Conservation (phyloP, 352 stramenopile species). For the Phytopythium litorale region DNA sequence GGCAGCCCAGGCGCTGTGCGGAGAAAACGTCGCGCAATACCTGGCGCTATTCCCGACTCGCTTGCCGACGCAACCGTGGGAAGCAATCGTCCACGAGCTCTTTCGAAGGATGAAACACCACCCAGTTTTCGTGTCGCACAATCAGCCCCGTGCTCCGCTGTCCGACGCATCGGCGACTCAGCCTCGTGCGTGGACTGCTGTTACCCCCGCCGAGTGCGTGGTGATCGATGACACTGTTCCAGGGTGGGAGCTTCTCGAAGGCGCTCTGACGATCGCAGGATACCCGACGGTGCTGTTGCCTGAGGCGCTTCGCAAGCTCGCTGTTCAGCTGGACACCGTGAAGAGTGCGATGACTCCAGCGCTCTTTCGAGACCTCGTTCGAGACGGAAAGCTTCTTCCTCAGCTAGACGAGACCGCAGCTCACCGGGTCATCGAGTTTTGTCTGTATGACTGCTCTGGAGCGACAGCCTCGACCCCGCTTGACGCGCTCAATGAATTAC, state of each 20-base stretch:
- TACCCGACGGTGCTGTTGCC: slow-evolving; percentile 35
- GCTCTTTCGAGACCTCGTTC: slow-evolving; percentile 47
- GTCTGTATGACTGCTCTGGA: slow-evolving; percentile 27
- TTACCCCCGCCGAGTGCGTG: slow-evolving; percentile 32
- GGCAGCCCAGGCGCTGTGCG: slow-evolving; percentile 38
- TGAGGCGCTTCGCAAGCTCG: slow-evolving; percentile 25
- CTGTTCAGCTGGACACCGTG: slow-evolving; percentile 47
- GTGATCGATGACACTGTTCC: slow-evolving; percentile 43
- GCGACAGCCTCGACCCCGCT: slow-evolving; percentile 1
- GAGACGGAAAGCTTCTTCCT: slow-evolving; percentile 31
- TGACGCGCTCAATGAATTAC: slow-evolving; percentile 31
- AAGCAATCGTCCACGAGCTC: slow-evolving; percentile 41
- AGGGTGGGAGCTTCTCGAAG: slow-evolving; percentile 40
- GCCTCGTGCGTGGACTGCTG: slow-evolving; percentile 8
- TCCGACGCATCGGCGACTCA: neutral
- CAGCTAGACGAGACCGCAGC: slow-evolving; percentile 20
- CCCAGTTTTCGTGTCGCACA: slow-evolving; percentile 41
- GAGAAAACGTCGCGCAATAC: slow-evolving; percentile 31
- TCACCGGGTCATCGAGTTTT: slow-evolving; percentile 44
- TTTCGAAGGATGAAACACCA: slow-evolving; percentile 50
- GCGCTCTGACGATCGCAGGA: slow-evolving; percentile 19
- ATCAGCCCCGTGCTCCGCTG: neutral
- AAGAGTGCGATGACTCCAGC: slow-evolving; percentile 48
- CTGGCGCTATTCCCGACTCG: slow-evolving; percentile 50
- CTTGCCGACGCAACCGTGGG: slow-evolving; percentile 48